Base-by-base conservation (phyloP, 1,284 basidiomycete species). In the Hypsizygus ulmarius region DNA sequence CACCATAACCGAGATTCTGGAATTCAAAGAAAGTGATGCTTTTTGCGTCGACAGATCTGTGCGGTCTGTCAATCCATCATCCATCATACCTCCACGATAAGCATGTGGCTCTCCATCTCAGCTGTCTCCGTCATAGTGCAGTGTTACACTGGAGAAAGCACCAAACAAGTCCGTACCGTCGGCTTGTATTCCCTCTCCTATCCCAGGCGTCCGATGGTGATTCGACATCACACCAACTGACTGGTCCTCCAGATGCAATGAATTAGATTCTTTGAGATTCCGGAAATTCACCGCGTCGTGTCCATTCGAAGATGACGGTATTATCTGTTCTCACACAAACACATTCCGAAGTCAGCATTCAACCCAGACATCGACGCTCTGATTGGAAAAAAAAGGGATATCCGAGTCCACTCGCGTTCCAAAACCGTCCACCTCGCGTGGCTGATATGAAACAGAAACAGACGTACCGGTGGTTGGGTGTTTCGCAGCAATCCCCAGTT, bases 401-500 rank as follows among this genome's bases (percentile, higher is more conserved):
- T 47, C 47, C 44, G 33, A 46, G 38, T 29, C 43, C 36, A 28
- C 35, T 18, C 39, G 34, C 18, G 41, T 43, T 46, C 47, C 47
- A 43, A 49, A 42, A 38, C 39, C 33, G 28, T 39, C 40, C 43
- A 50, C 39, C 35, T 39, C 49, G 40, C 19, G 39, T 51, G 37
- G 36, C 43, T 47, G 45, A 41, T 47, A 39, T 43, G 19, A 47
- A 51, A 36, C 25, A 44, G 35, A 43, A 51, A 32, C 38, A 45
- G 27, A 79, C 86, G 61, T 68, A 93, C 94, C 66, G 97, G 96
- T 47, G 96, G 97, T 60, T 86, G 87, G 61, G 84, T 87, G 71
- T 99, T 90, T 57, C 97, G 81, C 64, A 99, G 70, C 54, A 99
- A 75, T 19, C 96, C 97, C 97, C 96, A 99, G 69, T 93, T 96